These are phyloP conservation scores for Citrus glauca DNA, from an alignment of 345 rosid species.

Conservation along the genomic window DNA sequence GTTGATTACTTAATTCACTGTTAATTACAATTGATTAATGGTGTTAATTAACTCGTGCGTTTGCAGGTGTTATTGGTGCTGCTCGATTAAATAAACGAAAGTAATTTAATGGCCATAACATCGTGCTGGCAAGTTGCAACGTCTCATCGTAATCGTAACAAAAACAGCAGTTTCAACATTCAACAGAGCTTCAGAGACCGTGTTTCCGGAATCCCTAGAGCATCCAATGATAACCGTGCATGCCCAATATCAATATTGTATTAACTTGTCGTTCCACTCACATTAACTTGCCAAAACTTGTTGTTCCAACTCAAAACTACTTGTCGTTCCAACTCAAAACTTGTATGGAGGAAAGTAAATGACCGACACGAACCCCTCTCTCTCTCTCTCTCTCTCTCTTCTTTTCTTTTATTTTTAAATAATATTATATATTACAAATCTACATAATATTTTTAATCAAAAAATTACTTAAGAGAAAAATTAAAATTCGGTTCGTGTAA, in stretches of 20 bases:
- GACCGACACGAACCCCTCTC: too few species aligned
- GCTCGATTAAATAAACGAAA: background rate
- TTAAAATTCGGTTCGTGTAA: too few species aligned
- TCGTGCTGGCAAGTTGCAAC: background rate
- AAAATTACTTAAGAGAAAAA: too few species aligned
- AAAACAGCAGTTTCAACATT: background rate
- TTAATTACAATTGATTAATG: background rate
- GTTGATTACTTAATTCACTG: background rate
- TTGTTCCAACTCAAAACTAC: background rate
- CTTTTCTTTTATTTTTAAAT: too few species aligned
- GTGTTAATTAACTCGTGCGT: background rate
- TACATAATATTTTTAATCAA: too few species aligned
- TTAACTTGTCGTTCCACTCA: too few species aligned
- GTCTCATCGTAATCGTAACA: background rate
- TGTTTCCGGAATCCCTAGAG: constrained; percentile 10
- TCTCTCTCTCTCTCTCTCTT: too few species aligned
- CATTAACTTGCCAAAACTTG: too few species aligned
- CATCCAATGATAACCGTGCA: constrained; percentile 8
- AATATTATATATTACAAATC: too few species aligned
- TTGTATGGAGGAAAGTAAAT: too few species aligned
- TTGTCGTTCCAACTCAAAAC: background rate
- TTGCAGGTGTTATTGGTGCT: background rate
- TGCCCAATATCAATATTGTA: too few species aligned
- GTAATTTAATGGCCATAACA: background rate
- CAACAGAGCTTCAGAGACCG: background rate